Evolutionary conservation across 2,329 filamentous ascomycete genomes (phyloP), one percentile per base, ranked within the genome.

Genomic region (Paecilomyces sp.): DNA sequence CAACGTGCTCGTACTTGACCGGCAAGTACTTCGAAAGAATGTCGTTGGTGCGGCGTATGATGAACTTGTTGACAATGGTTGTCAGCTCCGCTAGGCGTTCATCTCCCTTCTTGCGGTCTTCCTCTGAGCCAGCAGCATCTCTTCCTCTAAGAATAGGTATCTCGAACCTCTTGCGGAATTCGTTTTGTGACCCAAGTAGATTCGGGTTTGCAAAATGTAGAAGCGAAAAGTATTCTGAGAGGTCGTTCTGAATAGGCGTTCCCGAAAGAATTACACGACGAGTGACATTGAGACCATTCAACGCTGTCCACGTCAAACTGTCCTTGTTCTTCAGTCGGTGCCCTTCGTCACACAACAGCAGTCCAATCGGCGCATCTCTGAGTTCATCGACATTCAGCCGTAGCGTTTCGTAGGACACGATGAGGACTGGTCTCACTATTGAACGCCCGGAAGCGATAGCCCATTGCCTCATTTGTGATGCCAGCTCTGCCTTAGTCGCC

Each of bases 1-100:
- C 94, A 31, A 99, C 94, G 72, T 99, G 94, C 75, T 99, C 94
- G 75, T 99, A 99, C 79, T 99, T 99, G 79, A 97, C 88, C 0
- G 94, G 94, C 61, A 99, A 79, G 71, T 99, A 99, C 74, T 99
- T 99, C 57, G 93, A 97, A 25, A 99, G 78, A 62, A 99, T 96
- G 70, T 99, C 94, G 82, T 99, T 99, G 3, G 93, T 97, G 60
- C 94, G 88, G 61, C 94, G 89, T 68, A 99, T 99, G 72, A 99
- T 95, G 77, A 99, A 99, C 70, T 96, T 97, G 79, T 97, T 99
- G 71, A 99, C 94, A 53, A 96, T 80, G 2, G 81, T 80, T 2
- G 96, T 85, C 13, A 99, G 83, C 68, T 96, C 93, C 3, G 82
- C 81, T 22, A 96, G 84, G 57, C 92, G 87, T 67, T 92, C 88